Evolutionary conservation across 1,284 basidiomycete species (phyloP).

Genomic region (Rhodotorula sp.): DNA sequence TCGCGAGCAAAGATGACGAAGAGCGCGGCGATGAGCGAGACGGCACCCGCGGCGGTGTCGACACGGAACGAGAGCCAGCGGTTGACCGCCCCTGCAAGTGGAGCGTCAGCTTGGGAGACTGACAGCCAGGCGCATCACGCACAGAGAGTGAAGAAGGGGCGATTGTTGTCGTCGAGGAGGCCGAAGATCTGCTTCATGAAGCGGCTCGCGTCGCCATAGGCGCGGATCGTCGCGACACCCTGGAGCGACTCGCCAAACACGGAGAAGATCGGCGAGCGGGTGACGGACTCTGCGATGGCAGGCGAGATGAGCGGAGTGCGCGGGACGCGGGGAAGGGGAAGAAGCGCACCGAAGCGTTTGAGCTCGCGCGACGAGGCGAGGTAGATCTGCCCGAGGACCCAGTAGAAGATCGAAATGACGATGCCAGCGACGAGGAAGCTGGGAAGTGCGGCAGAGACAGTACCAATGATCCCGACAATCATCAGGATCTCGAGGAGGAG

Average conservation of each 20-base stretch:
- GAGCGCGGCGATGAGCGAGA: conserved; percentile 54
- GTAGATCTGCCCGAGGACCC: conserved; percentile 52
- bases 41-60: conserved; percentile 55
- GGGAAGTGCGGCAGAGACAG: conserved; percentile 46
- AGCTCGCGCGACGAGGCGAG: conserved; percentile 57
- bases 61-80: conserved; percentile 55
- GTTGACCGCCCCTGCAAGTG: conserved; percentile 52
- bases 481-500: conserved; percentile 45
- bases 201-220: conserved; percentile 56
- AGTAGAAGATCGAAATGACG: conserved; percentile 50
- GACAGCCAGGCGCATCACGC: conserved; percentile 43
- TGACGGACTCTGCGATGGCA: conserved; percentile 46
- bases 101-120: conserved; percentile 44
- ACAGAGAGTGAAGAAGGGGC: conserved; percentile 47
- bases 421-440: conserved; percentile 53
- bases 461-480: conserved; percentile 39
- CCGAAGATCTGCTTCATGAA: conserved; percentile 55
- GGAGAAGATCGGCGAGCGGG: conserved; percentile 50
- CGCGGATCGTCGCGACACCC: conserved; percentile 57
- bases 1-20: conserved; percentile 52
- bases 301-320: not conserved
- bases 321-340: not conserved
- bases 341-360: conserved; percentile 37
- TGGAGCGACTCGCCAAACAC: conserved; percentile 51
- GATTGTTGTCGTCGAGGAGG: conserved; percentile 56